Evolutionary conservation across 352 stramenopile species (phyloP), one percentile per base, ranked within the genome.

Genomic region (Phytophthora crassamura): DNA sequence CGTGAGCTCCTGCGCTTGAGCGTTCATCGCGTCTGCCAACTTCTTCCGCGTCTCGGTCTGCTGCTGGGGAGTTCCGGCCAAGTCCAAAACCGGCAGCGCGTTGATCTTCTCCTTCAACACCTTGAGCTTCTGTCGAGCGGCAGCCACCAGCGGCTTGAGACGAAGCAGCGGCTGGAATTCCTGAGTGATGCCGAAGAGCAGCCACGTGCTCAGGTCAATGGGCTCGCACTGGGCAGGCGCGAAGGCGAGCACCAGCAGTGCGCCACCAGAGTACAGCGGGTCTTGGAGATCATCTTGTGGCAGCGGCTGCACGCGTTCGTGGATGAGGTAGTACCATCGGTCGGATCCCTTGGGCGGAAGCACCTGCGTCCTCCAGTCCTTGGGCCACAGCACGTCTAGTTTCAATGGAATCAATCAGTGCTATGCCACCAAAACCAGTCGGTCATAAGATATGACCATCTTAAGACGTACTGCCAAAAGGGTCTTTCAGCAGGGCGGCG

Each of bases 321-420:
- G 79, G 39, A 92, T 86, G 50, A 89, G 67, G 53, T 90, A 92
- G 73, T 78, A 92, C 81, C 84, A 92, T 46, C 83, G 81, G 48
- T 89, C 81, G 9, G 67, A 62, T 5, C 56, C 59, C 8, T 50
- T 73, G 5, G 81, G 75, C 7, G 84, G 81, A 25, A 90, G 64
- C 46, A 90, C 77, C 45, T 86, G 69, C 0, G 57, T 72, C 59
- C 84, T 80, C 84, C 84, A 92, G 68, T 92, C 77, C 46, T 88
- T 90, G 5, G 81, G 84, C 81, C 80, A 92, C 4, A 91, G 38
- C 34, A 91, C 80, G 57, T 89, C 83, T 91, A 40, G 32, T 46
- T 58, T 45, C 8, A n/a, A 52, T 14, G 51, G 5, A 20, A 55
- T 15, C 38, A 48, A 62, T 28, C 25, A 45, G n/a, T 25, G 18